Conservation (phyloP, 768 basidiomycete genomes). For the Boletus rufocinnamomeus region DNA sequence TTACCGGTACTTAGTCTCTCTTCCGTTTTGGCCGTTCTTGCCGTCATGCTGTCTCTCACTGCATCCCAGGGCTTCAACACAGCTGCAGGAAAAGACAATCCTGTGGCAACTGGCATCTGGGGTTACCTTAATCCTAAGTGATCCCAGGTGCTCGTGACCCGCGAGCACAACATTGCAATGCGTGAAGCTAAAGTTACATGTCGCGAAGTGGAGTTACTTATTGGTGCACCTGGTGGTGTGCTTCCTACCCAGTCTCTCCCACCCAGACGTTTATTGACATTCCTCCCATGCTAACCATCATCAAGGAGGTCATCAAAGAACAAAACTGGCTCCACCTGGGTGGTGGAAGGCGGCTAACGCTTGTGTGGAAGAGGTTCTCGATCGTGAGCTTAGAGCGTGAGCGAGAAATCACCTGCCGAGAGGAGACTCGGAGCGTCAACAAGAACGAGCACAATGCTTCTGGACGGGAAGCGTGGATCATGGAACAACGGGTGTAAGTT, state of each 20-base stretch:
- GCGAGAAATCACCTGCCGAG: conserved; percentile 82
- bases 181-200: conserved; percentile 90
- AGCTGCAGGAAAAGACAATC: conserved; percentile 36
- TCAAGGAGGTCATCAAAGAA: conserved; percentile 86
- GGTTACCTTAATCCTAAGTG: conserved; percentile 81
- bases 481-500: conserved; percentile 87
- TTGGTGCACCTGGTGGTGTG: conserved; percentile 81
- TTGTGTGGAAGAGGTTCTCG: conserved; percentile 79
- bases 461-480: conserved; percentile 86
- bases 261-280: conserved; percentile 57
- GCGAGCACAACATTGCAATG: conserved; percentile 75
- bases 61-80: conserved; percentile 45
- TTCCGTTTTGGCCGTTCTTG: conserved; percentile 83
- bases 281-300: conserved; percentile 71
- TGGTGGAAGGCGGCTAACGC: conserved; percentile 70
- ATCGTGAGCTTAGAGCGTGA: conserved; percentile 83
- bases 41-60: conserved; percentile 87
- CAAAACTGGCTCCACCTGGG: conserved; percentile 75
- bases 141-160: conserved; percentile 73
- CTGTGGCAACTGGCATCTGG: conserved; percentile 56
- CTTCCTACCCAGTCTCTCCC: conserved; percentile 55
- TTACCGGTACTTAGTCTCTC: conserved; percentile 86
- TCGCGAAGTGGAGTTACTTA: conserved; percentile 83
- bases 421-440: conserved; percentile 83
- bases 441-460: conserved; percentile 86